Base-by-base conservation (phyloP, 2,329 filamentous ascomycete genomes). In the Aspergillus calidoustus region DNA sequence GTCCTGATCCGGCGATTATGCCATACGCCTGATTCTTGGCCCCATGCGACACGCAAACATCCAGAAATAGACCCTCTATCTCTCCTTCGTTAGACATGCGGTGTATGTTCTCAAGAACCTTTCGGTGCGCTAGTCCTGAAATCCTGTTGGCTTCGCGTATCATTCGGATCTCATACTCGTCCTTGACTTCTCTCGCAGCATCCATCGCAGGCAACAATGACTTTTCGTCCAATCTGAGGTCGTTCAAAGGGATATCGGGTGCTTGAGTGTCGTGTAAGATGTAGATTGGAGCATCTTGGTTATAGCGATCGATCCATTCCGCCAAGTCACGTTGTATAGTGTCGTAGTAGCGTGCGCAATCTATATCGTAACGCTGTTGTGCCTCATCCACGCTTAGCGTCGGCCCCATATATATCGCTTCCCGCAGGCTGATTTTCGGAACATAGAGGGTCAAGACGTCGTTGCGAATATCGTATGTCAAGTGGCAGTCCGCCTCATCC, bases 1-100 rank as follows among this genome's bases (percentile, higher is more conserved):
- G 84, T 11, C 94, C 94, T 38, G 87, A 86, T 0, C 92, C 94
- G 19, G 95, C 88, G 71, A 98, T 97, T 63, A 90, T 89, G 67
- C 91, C 87, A 77, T 98, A 98, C 1, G 94, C 89, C 81, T 96
- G 92, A 69, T 95, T 88, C 73, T 88, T 89, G 56, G 90, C 90
- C 25, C 91, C 91, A 63, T 89, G 84, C 55, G 88, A 85, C 62
- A 95, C 86, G 74, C 91, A 96, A 31, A 84, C 83, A 73, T 91
- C 88, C 11, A 96, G 77, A 74, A 97, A 97, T 0, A 89, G 79
- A 1, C 88, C 93, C 74, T 96, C 90, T 34, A 97, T 86, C 74
- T 97, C 91, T 38, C 87, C 84, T 82, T 98, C 93, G 71, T 92
- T 94, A 66, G 81, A 82, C 25, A 89, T 91, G 28, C 81, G 80